phyloP scores from a whole-genome alignment of 345 rosid genomes.

The Populus ilicifolia region DNA sequence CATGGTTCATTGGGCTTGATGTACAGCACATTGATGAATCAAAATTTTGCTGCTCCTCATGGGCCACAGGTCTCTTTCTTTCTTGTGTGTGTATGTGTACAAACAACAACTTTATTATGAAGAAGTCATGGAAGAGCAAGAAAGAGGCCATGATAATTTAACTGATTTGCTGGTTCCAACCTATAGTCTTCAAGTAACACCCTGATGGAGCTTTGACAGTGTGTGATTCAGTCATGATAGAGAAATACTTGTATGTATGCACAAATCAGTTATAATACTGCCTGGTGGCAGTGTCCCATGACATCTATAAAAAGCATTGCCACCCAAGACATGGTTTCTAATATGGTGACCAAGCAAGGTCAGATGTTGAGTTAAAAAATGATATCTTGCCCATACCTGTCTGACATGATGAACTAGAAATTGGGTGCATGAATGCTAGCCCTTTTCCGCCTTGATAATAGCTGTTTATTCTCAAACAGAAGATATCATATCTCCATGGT shows the following conservation, averaged over 20 bases:
- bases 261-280: too few relatives aligned
- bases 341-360: too few relatives aligned
- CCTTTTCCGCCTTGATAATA: background rate
- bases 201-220: too few relatives aligned
- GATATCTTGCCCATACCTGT: too few relatives aligned
- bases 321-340: too few relatives aligned
- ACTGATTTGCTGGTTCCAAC: background rate
- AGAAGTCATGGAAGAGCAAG: background rate
- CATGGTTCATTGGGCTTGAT: conserved; percentile 70
- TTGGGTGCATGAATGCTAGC: background rate
- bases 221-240: too few relatives aligned
- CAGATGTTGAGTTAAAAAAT: too few relatives aligned
- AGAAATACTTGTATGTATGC: too few relatives aligned
- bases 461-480: background rate
- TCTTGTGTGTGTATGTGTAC: background rate
- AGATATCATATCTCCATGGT: background rate
- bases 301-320: too few relatives aligned
- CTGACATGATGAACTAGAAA: too few relatives aligned
- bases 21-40: conserved; percentile 54
- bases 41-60: conserved; percentile 71
- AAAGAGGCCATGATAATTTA: background rate
- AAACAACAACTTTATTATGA: background rate
- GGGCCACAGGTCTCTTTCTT: conserved; percentile 57
- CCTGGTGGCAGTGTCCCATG: too few relatives aligned
- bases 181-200: too few relatives aligned